phyloP scores from a whole-genome alignment of 2,329 filamentous ascomycete species.

The Hypoxylon sp. region DNA sequence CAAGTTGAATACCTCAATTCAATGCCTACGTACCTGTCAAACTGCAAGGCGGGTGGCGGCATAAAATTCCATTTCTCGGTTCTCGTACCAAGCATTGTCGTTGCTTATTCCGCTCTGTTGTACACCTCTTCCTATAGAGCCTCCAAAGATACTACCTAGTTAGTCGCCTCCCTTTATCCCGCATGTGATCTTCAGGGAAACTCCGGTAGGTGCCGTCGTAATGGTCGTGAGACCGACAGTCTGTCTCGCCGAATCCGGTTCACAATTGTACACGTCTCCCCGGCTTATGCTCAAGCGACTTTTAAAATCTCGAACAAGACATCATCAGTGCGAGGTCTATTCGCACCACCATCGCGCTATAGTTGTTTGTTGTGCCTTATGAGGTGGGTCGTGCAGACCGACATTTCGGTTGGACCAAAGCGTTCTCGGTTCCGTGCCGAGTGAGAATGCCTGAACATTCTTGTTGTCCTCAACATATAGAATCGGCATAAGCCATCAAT shows the following conservation, averaged over 20 bases:
- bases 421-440: conserved; percentile 40
- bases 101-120: conserved; percentile 22
- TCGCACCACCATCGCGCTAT: conserved; percentile 40
- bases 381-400: conserved; percentile 43
- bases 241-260: conserved; percentile 37
- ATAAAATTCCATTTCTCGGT: conserved; percentile 36
- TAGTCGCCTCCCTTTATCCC: conserved; percentile 22
- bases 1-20: conserved; percentile 38
- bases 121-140: conserved; percentile 27
- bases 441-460: conserved; percentile 27
- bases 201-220: conserved; percentile 33
- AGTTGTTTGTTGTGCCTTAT: conserved; percentile 33
- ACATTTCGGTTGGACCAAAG: conserved; percentile 42
- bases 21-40: conserved; percentile 44
- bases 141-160: conserved; percentile 28
- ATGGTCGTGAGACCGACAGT: conserved; percentile 33
- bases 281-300: conserved; percentile 29
- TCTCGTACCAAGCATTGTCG: conserved; percentile 27
- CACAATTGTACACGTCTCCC: conserved; percentile 29
- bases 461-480: conserved; percentile 31
- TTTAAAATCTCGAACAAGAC: conserved; percentile 24
- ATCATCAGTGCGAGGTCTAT: conserved; percentile 32
- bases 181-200: conserved; percentile 38
- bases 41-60: conserved; percentile 45
- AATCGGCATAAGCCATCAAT: conserved; percentile 37